Percentiles rank a stretch among this genome's conserved stretches.
Evolutionary conservation across 768 basidiomycete genomes (phyloP).

Genomic region (Crassisporium funariophilum): DNA sequence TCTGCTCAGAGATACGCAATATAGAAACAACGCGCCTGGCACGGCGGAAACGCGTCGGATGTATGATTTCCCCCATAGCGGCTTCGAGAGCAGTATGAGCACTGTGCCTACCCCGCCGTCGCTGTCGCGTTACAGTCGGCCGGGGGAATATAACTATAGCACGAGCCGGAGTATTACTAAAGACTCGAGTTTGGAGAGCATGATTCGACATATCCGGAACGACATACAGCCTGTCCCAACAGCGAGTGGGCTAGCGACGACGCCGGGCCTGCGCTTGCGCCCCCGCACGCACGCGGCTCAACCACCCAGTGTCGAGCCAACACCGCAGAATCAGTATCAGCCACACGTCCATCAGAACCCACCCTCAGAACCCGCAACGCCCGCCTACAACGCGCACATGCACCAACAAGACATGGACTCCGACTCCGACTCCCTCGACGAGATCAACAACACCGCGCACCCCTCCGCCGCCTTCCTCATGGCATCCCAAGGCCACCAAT

Average conservation of each 20-base stretch:
- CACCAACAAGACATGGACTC: conserved; percentile 38
- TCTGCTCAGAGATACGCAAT: conserved; percentile 57
- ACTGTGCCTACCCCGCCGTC: conserved; percentile 73
- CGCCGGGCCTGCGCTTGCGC: conserved; percentile 33
- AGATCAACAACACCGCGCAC: conserved; percentile 58
- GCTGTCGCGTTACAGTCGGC: conserved; percentile 62
- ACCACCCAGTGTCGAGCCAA: conserved; percentile 1
- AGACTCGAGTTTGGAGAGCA: conserved; percentile 66
- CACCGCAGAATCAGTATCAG: not conserved
- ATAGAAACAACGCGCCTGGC: conserved; percentile 35
- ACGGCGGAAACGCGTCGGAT: conserved; percentile 25
- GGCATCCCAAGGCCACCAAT: conserved; percentile 46
- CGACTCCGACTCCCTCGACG: conserved; percentile 63
- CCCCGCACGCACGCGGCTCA: conserved; percentile 20
- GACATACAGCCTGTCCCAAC: conserved; percentile 25
- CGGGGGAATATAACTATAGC: conserved; percentile 41
- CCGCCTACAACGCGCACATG: conserved; percentile 12
- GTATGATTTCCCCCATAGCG: conserved; percentile 28
- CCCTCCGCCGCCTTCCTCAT: conserved; percentile 76
- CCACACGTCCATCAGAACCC: conserved; percentile 1
- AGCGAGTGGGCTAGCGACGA: conserved; percentile 23
- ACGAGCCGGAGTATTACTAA: conserved; percentile 48
- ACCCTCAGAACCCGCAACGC: conserved; percentile 14
- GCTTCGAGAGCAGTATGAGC: conserved; percentile 66
- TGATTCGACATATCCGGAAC: conserved; percentile 56